Evolutionary conservation across 768 basidiomycete genomes (phyloP).

Genomic region (Artomyces pyxidatus): DNA sequence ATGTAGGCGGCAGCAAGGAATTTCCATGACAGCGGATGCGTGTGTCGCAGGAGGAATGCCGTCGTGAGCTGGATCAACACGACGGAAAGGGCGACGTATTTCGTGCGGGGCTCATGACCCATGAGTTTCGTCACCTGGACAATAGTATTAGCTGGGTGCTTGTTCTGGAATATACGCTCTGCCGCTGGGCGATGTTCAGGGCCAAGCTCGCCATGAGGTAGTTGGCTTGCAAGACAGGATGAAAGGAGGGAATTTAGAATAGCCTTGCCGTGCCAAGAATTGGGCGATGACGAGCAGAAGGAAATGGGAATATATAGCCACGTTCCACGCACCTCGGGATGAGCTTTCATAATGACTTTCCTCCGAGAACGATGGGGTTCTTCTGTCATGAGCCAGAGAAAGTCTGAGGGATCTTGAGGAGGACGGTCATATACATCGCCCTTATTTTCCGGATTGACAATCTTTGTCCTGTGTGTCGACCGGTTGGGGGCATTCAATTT

Average conservation of each 20-base stretch:
- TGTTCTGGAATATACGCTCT: neutral
- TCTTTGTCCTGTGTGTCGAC: conserved; percentile 43
- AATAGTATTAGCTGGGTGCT: conserved; percentile 1
- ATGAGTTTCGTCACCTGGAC: conserved; percentile 87
- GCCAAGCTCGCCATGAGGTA: too few species aligned
- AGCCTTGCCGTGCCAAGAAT: too few species aligned
- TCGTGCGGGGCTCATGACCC: conserved; percentile 90
- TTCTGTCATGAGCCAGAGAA: conserved; percentile 96
- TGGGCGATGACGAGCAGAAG: too few species aligned
- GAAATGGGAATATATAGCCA: too few species aligned
- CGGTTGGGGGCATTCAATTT: conserved; percentile 23
- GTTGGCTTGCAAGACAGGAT: too few species aligned
- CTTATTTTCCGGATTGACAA: conserved; percentile 35
- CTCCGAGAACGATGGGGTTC: conserved; percentile 90
- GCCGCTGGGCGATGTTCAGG: neutral
- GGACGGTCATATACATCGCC: conserved; percentile 38
- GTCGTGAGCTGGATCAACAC: conserved; percentile 64
- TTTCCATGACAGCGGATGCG: conserved; percentile 54
- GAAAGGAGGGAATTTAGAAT: too few species aligned
- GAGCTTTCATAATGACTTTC: conserved; percentile 85
- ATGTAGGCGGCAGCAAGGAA: conserved; percentile 77
- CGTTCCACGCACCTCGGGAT: conserved; percentile 73
- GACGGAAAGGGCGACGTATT: conserved; percentile 81
- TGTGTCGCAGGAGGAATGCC: conserved; percentile 60
- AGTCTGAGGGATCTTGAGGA: conserved; percentile 76